Evolutionary conservation across 345 rosid species (phyloP), one percentile per base, ranked within the genome.

Genomic region (Sapria himalayana): DNA sequence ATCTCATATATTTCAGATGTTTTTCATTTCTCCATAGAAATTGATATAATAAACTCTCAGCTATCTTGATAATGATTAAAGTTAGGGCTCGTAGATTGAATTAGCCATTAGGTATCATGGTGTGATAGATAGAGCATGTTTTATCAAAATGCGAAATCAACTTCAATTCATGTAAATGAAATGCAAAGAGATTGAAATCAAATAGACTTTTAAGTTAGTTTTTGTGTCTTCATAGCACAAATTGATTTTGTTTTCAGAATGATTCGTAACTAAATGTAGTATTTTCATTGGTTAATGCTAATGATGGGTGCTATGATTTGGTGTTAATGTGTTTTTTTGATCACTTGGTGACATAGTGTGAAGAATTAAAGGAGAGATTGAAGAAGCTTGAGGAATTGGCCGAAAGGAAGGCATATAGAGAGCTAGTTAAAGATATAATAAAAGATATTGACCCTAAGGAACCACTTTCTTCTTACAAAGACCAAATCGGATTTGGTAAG

Each of bases 401-500:
- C 11, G 94, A 86, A 71, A 70, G 78, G 66, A 79, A 68, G 22
- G 89, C 69, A 7, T 86, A 86, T 37, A 62, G 66, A 45, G 89
- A 78, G 62, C 85, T 86, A 39, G 89, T 86, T 29, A 86, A 70
- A 59, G 97, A 81, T 58, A 76, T 86, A n/a, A 60, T 73, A 13
- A 92, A 81, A 1, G 62, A 20, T 59, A 70, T 51, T 39, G 66
- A 68, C 21, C 44, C 56, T 0, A 37, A 48, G 41, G 89, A 86
- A 61, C 97, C 97, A 40, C 81, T 86, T 69, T 86, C 97, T 4
- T 71, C 92, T 38, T 86, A 86, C 60, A 86, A 81, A 60, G 94
- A 86, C 60, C 97, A 86, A 55, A 73, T 86, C 40, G 97, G 97
- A 36, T 86, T 86, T 41, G 97, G 97, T 85, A 53, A 50, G 39